These are phyloP conservation scores for Clarireedia monteithiana DNA, from an alignment of 2,329 filamentous ascomycete genomes.

Conservation along the genomic window DNA sequence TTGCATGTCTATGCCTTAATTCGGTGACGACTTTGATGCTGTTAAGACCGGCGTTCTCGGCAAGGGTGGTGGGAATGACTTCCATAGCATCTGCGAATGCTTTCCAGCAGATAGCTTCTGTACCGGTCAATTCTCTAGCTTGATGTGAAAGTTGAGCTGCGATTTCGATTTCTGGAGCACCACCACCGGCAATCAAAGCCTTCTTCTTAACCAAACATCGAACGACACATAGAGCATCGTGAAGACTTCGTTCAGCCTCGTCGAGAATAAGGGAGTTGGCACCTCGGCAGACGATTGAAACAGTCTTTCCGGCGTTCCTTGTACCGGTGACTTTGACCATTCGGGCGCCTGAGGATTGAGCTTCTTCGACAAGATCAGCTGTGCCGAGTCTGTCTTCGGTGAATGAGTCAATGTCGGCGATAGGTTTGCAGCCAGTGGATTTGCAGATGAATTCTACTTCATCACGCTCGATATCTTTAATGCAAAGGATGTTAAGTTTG, in stretches of 20 bases:
- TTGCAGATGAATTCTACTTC: conserved; percentile 99
- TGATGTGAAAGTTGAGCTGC: conserved; percentile 78
- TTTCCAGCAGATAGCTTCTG: conserved; percentile 98
- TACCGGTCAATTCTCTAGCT: conserved; percentile 76
- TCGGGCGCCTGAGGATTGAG: conserved; percentile 76
- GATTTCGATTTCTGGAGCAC: conserved; percentile 94
- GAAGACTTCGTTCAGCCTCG: conserved; percentile 91
- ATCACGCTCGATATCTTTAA: conserved; percentile 98
- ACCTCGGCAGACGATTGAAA: conserved; percentile 89
- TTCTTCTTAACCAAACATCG: conserved; percentile 99
- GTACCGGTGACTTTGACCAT: conserved; percentile 95
- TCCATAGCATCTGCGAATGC: conserved; percentile 97
- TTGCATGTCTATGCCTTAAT: conserved; percentile 84
- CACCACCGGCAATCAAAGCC: conserved; percentile 94
- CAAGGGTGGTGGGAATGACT: conserved; percentile 91
- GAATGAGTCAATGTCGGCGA: conserved; percentile 97
- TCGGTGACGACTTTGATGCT: conserved; percentile 99
- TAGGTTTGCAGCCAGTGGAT: conserved; percentile 96
- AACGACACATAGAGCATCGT: conserved; percentile 96
- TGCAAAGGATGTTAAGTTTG: conserved; percentile 87
- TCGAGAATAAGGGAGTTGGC: conserved; percentile 93
- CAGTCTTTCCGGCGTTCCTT: conserved; percentile 75
- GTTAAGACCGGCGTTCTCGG: conserved; percentile 95
- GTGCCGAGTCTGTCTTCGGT: conserved; percentile 95
- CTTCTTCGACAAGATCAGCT: conserved; percentile 90